These are phyloP conservation scores for Tripidium arundinaceum DNA, from an alignment of 202 grass and related monocot genomes.

Conservation along the genomic window DNA sequence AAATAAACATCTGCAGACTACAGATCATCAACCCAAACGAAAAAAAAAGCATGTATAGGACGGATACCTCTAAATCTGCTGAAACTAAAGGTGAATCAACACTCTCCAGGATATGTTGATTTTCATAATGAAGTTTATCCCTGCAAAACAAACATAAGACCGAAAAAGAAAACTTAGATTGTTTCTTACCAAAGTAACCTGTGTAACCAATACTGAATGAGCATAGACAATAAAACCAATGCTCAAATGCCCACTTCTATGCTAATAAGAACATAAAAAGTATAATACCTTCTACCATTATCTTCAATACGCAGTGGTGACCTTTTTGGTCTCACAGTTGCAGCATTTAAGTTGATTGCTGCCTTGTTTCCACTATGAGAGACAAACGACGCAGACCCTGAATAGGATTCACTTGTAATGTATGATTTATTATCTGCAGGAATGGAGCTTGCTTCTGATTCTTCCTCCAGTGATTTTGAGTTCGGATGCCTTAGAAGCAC, in stretches of 20 bases:
- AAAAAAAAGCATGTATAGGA: slow-evolving; percentile 8
- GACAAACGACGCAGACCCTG: slow-evolving; percentile 43
- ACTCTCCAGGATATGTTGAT: slow-evolving; percentile 46
- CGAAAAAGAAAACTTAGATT: slow-evolving; percentile 1
- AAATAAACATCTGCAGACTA: slow-evolving; percentile 11
- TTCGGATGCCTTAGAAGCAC: slow-evolving; percentile 71
- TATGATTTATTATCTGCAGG: slow-evolving; percentile 59
- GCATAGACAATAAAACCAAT: not conserved
- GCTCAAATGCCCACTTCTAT: slow-evolving; percentile 4
- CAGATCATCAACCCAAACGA: slow-evolving; percentile 10
- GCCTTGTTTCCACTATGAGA: slow-evolving; percentile 46
- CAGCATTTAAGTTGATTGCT: slow-evolving; percentile 45
- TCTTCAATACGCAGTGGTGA: slow-evolving; percentile 7
- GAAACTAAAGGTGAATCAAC: slow-evolving; percentile 53
- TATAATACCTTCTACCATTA: slow-evolving; percentile 55
- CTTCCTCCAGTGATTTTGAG: slow-evolving; percentile 71
- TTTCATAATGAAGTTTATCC: slow-evolving; percentile 52
- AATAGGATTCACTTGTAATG: slow-evolving; percentile 60
- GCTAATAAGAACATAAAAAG: slow-evolving; percentile 9
- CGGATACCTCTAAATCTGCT: slow-evolving; percentile 57
- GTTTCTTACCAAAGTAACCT: slow-evolving; percentile 10
- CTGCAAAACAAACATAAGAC: slow-evolving; percentile 46
- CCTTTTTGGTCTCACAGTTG: slow-evolving; percentile 28
- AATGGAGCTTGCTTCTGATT: slow-evolving; percentile 92
- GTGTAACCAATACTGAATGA: slow-evolving; percentile 3